Base-by-base conservation (phyloP, 305 asterid species). In the Coffea humblotiana region DNA sequence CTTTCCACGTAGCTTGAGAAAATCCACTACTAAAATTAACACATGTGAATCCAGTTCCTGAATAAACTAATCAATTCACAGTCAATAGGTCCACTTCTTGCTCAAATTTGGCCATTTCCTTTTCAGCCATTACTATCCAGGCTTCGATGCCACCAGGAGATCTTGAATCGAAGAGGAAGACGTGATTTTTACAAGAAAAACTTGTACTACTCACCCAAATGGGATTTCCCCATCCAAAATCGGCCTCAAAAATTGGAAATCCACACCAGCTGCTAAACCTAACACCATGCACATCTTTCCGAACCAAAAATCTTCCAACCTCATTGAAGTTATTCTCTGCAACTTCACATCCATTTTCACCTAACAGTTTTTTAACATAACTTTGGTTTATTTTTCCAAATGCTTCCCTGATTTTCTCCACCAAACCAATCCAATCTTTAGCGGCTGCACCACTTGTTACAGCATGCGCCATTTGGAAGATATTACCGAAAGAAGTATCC, bases 161-260 rank as follows among this genome's bases (percentile, higher is more conserved):
- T 56, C 77, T 82, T 5, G 85, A 83, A 14, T 73, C 77, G 77
- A 86, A 45, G 40, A 89, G 75, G n/a, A 78, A 23, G 9, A 58
- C 78, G 18, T 58, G 14, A 67, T 85, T 84, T 78, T 74, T 86
- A 15, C 80, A 10, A 18, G 88, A 66, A 74, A 45, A 48, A 2
- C 80, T 51, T 1, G 85, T 49, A 7, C 82, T 84, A 47, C 88
- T 69, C 35, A 83, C 82, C 88, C 89, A 78, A 43, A 47, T 51
- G 9, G 92, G 90, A 76, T 63, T 82, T 2, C 91, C 91, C 89
- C 92, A 83, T 45, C 89, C 92, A 72, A 84, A 87, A 72, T 89
- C 88, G 74, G 80, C 82, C 27, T 76, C 85, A 40, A 84, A 83
- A 3, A 77, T 72, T 4, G 85, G 83, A 64, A 89, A 87, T 56